These are phyloP conservation scores for Taiozyma sp. DNA, from an alignment of 1,139 yeast genomes.

Conservation along the genomic window DNA sequence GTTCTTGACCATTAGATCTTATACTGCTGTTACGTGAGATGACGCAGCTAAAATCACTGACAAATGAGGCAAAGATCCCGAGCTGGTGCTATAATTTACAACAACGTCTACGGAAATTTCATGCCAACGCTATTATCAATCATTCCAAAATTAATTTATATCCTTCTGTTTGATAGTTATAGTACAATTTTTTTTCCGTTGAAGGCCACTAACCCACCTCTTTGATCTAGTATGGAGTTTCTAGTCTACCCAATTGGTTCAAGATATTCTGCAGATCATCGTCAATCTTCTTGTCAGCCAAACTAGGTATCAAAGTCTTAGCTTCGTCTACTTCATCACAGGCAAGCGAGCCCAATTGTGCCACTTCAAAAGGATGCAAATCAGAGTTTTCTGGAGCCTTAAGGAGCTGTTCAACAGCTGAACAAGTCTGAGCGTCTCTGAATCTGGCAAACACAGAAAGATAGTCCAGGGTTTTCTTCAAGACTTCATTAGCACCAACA, in stretches of 20 bases:
- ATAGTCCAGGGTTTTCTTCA: constrained; percentile 89
- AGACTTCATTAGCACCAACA: constrained; percentile 59
- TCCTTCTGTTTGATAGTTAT: not conserved
- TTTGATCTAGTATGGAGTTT: constrained; percentile 35
- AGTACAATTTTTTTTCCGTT: not conserved
- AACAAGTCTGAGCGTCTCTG: constrained; percentile 87
- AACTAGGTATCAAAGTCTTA: constrained; percentile 85
- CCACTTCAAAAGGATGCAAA: constrained; percentile 92
- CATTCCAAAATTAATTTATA: not conserved
- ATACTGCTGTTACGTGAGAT: too few species aligned
- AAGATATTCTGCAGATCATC: constrained; percentile 83
- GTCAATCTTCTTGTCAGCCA: constrained; percentile 75
- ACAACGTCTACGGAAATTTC: too few species aligned
- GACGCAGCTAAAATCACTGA: too few species aligned
- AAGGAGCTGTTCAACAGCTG: constrained; percentile 85
- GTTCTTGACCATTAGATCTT: too few species aligned
- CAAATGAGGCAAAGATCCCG: too few species aligned
- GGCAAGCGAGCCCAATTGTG: constrained; percentile 89
- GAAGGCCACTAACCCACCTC: not conserved
- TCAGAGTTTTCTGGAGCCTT: constrained; percentile 53
- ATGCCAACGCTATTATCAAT: not conserved
- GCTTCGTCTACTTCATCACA: constrained; percentile 99
- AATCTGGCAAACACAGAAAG: constrained; percentile 83
- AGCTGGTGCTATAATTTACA: too few species aligned
- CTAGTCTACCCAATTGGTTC: constrained; percentile 76